phyloP scores from a whole-genome alignment of 2,329 filamentous ascomycete species.

The Zymoseptoria crescenta region DNA sequence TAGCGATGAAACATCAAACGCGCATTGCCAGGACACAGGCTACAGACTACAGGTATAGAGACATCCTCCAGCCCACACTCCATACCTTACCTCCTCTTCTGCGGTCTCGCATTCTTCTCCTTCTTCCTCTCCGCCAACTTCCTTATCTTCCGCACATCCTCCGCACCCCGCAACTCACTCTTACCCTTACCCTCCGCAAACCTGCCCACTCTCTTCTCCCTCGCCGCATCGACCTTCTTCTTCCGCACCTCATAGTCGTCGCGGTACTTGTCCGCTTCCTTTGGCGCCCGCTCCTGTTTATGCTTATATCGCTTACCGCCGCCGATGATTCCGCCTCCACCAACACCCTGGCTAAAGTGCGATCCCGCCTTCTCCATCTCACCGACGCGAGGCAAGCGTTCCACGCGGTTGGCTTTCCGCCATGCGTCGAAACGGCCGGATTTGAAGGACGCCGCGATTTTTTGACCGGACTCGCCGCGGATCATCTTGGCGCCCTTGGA shows the following conservation, averaged over 20 bases:
- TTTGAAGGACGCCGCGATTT: conserved; percentile 90
- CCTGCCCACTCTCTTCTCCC: conserved; percentile 70
- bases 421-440: conserved; percentile 89
- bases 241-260: conserved; percentile 87
- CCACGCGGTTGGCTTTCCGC: conserved; percentile 78
- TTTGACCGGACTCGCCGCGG: conserved; percentile 88
- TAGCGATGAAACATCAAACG: too few relatives aligned
- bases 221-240: conserved; percentile 80
- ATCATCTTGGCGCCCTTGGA: conserved; percentile 60
- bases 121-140: conserved; percentile 65
- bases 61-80: too few relatives aligned
- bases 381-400: conserved; percentile 70
- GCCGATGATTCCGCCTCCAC: conserved; percentile 27
- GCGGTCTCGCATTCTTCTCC: conserved; percentile 82
- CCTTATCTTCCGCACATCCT: conserved; percentile 79
- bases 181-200: conserved; percentile 65
- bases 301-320: conserved; percentile 66
- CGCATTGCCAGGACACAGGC: too few relatives aligned
- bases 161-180: conserved; percentile 70
- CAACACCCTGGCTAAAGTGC: conserved; percentile 26
- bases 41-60: too few relatives aligned
- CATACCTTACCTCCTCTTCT: conserved; percentile 6
- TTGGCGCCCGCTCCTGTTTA: conserved; percentile 78
- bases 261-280: conserved; percentile 83
- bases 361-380: conserved; percentile 55